Percentiles rank a stretch among this genome's conserved stretches.
Conservation (phyloP, 1,284 basidiomycete genomes). For the Ganoderma resinaceum region DNA sequence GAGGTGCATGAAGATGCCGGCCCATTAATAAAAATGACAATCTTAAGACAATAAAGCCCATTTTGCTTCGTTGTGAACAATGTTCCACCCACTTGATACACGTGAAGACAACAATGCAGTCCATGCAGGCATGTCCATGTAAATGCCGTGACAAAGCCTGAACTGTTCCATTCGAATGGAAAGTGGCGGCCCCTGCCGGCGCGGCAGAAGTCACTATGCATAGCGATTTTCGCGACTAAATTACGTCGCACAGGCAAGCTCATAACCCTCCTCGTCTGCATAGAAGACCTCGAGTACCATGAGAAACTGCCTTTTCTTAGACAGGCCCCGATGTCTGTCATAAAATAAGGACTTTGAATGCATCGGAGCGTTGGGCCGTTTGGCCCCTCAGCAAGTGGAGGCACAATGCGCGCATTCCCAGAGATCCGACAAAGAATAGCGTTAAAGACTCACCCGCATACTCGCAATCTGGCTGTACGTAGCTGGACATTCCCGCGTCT, state of each 20-base stretch:
- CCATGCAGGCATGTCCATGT: not conserved
- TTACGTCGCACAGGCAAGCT: not conserved
- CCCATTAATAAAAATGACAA: not conserved
- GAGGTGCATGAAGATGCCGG: not conserved
- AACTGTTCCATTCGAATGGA: conserved; percentile 8
- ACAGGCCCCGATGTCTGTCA: not conserved
- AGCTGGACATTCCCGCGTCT: conserved; percentile 90
- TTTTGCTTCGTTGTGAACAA: not conserved
- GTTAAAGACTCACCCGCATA: conserved; percentile 78
- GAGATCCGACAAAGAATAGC: not conserved
- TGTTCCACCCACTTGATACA: not conserved
- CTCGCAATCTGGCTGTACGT: conserved; percentile 94
- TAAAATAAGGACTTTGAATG: not conserved
- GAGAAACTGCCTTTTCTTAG: not conserved
- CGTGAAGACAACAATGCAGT: not conserved
- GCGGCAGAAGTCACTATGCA: not conserved
- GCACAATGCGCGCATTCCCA: not conserved
- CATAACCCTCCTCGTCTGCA: not conserved
- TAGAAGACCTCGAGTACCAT: not conserved
- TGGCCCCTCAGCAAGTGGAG: conserved; percentile 14
- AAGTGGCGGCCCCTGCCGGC: not conserved
- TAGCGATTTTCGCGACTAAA: conserved; percentile 1
- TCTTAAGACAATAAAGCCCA: not conserved
- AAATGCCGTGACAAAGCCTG: conserved; percentile 13
- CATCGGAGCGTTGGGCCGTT: conserved; percentile 9